Conservation (phyloP, 2,329 filamentous ascomycete genomes). For the Fusarium sp. region DNA sequence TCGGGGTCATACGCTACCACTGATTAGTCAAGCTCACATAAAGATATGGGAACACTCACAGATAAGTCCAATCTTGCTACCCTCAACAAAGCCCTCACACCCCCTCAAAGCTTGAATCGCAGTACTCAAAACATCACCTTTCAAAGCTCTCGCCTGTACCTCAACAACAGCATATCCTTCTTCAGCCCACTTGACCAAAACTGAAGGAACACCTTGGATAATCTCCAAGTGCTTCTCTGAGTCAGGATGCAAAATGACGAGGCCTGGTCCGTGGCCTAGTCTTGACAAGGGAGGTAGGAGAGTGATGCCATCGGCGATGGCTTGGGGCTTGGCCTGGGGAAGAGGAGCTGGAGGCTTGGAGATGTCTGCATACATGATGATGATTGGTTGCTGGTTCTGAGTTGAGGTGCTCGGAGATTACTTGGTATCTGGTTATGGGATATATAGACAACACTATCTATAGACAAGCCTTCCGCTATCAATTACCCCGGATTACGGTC, state of each 20-base stretch:
- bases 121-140: conserved; percentile 23
- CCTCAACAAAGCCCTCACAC: conserved; percentile 50
- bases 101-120: conserved; percentile 37
- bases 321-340: conserved; percentile 36
- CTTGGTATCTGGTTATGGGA: neutral
- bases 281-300: conserved; percentile 52
- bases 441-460: neutral
- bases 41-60: conserved; percentile 38
- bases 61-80: conserved; percentile 55
- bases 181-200: conserved; percentile 76
- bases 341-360: conserved; percentile 45
- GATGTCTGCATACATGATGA: conserved; percentile 45
- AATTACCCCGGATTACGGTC: neutral
- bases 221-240: conserved; percentile 22
- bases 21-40: rapidly evolving
- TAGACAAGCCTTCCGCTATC: neutral
- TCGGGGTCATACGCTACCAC: conserved; percentile 24
- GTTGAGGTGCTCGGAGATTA: neutral
- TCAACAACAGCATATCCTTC: conserved; percentile 74
- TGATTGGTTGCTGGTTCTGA: neutral
- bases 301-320: conserved; percentile 36
- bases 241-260: conserved; percentile 48
- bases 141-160: conserved; percentile 50
- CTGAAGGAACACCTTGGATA: conserved; percentile 60
- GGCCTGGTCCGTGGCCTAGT: conserved; percentile 53